Evolutionary conservation across 2,329 filamentous ascomycete species (phyloP).

Genomic region (Pseudopyricularia javanii): DNA sequence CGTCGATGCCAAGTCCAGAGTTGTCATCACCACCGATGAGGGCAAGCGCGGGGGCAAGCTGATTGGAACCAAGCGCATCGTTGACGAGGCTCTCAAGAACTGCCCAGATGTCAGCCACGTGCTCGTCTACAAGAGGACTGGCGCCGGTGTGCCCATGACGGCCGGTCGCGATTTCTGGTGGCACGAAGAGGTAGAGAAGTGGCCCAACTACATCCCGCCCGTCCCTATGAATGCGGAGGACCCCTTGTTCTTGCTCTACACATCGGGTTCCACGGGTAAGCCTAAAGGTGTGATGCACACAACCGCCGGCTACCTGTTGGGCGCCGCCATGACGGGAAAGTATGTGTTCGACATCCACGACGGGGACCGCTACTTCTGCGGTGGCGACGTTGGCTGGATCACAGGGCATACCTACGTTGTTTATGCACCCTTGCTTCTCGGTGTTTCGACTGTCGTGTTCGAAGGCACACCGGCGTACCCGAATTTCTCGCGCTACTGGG

Average conservation of each 20-base stretch:
- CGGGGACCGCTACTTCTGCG: constrained; percentile 89
- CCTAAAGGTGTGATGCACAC: constrained; percentile 99
- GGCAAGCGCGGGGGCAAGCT: constrained; percentile 95
- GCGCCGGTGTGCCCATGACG: constrained; percentile 84
- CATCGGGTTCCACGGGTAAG: constrained; percentile 94
- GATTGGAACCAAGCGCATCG: constrained; percentile 98
- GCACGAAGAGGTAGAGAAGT: constrained; percentile 98
- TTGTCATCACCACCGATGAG: constrained; percentile 95
- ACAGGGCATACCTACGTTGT: constrained; percentile 98
- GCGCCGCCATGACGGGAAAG: constrained; percentile 87
- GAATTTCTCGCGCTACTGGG: constrained; percentile 97
- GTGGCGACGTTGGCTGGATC: constrained; percentile 97
- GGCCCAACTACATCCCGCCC: constrained; percentile 81
- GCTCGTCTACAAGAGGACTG: constrained; percentile 90
- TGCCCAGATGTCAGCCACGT: constrained; percentile 79
- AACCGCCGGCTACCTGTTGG: constrained; percentile 87
- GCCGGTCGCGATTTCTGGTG: constrained; percentile 87
- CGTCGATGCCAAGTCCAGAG: constrained; percentile 77
- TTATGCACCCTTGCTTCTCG: constrained; percentile 85
- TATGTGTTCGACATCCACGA: constrained; percentile 98
- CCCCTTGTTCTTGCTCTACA: constrained; percentile 94
- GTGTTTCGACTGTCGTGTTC: constrained; percentile 90
- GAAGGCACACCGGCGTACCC: constrained; percentile 97
- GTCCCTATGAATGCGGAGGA: constrained; percentile 89
- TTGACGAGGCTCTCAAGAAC: constrained; percentile 93